These are phyloP conservation scores for Solanum hybrid DNA, from an alignment of 305 asterid species.

Conservation along the genomic window DNA sequence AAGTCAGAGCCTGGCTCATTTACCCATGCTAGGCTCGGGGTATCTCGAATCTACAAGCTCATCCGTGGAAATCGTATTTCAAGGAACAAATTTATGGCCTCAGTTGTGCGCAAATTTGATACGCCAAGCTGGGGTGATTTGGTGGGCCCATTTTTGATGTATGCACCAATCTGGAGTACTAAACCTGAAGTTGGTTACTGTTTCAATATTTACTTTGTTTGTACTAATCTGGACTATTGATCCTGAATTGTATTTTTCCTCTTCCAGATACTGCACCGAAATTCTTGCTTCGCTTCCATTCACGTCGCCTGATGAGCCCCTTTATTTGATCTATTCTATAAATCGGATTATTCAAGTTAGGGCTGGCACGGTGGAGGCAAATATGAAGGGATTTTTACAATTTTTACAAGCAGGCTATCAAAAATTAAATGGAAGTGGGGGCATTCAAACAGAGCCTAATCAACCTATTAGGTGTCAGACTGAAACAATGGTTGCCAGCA, in stretches of 20 bases:
- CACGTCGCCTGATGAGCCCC: constrained; percentile 90
- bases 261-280: constrained; percentile 85
- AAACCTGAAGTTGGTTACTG: background rate
- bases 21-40: constrained; percentile 67
- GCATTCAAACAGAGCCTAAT: constrained; percentile 23
- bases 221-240: background rate
- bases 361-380: constrained; percentile 83
- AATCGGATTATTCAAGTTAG: constrained; percentile 93
- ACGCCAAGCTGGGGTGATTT: constrained; percentile 62
- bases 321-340: constrained; percentile 77
- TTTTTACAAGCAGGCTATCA: constrained; percentile 43
- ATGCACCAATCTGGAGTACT: constrained; percentile 23
- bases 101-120: constrained; percentile 90
- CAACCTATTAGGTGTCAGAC: constrained; percentile 13
- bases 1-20: constrained; percentile 54
- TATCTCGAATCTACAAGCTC: constrained; percentile 93
- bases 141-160: constrained; percentile 67
- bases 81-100: constrained; percentile 89
- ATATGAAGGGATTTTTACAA: constrained; percentile 73
- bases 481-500: constrained; percentile 19
- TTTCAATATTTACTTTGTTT: background rate
- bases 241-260: constrained; percentile 9
- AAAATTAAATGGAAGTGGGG: constrained; percentile 39
- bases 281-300: constrained; percentile 94
- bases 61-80: constrained; percentile 92